A percentile compares a stretch with the other conserved stretches of the same genome.
Conservation (phyloP, 805 yeast genomes). For the Saturnispora dispora region DNA sequence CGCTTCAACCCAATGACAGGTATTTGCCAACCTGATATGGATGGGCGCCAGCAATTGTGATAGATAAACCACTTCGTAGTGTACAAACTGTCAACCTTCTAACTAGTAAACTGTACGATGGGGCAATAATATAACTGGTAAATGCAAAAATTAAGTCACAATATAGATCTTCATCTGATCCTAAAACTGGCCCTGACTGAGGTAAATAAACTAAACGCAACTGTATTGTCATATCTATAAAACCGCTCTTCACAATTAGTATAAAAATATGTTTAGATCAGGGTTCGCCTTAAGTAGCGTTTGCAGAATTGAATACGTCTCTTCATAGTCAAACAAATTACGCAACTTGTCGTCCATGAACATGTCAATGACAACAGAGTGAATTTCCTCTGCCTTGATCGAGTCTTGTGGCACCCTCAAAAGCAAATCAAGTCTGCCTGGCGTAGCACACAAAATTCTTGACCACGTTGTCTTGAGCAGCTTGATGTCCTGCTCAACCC, state of each 20-base stretch:
- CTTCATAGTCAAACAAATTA: constrained; percentile 50
- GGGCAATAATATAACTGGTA: too few relatives aligned
- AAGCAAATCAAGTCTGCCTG: constrained; percentile 41
- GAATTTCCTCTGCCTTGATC: constrained; percentile 35
- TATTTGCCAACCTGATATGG: too few relatives aligned
- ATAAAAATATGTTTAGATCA: constrained; percentile 45
- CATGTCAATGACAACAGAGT: constrained; percentile 50
- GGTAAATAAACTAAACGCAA: too few relatives aligned
- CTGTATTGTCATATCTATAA: too few relatives aligned
- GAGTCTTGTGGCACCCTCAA: constrained; percentile 15
- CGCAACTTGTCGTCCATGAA: constrained; percentile 54
- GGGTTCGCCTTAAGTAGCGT: constrained; percentile 27
- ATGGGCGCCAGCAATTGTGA: too few relatives aligned
- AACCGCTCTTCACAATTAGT: constrained; percentile 21
- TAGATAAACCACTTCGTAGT: too few relatives aligned
- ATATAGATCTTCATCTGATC: too few relatives aligned
- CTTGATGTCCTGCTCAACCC: constrained; percentile 52
- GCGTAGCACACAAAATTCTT: constrained; percentile 52
- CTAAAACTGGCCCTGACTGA: too few relatives aligned
- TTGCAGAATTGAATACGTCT: constrained; percentile 34
- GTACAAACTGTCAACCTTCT: too few relatives aligned
- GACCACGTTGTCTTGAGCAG: constrained; percentile 35
- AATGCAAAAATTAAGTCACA: too few relatives aligned
- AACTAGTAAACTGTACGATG: too few relatives aligned
- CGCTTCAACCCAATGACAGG: too few relatives aligned